Evolutionary conservation across 495 filamentous ascomycete species (phyloP), one percentile per base, ranked within the genome.

Genomic region (Neurospora tetrasperma): DNA sequence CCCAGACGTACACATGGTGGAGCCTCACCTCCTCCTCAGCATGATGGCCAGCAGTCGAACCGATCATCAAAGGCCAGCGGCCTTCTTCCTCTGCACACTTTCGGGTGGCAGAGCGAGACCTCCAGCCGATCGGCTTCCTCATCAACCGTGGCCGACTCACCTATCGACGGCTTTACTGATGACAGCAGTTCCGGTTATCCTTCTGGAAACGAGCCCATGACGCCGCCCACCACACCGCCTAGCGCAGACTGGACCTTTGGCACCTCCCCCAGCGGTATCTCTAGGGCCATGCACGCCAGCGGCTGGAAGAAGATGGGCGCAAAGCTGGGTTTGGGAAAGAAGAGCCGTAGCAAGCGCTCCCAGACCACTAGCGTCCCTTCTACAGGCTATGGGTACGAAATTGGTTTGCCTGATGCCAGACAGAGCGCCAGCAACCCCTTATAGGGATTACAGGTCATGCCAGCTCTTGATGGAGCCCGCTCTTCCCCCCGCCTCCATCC

Each of bases 271-370:
- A 83, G 74, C 76, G 85, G 78, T 83, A 84, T 84, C 79, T 91
- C 85, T 20, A 78, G 82, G 42, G 83, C 77, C 79, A 85, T 83
- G 75, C 81, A 84, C 79, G 79, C 82, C 83, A 88, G 83, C 73
- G 84, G 88, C 72, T 96, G 93, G 93, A 96, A 93, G 84, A 94
- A 93, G 82, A 91, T 95, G 88, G 89, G 91, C 11, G 89, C 89
- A 70, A 93, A 90, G 80, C 80, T 96, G 35, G 90, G 91, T 5
- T 89, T 92, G 78, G 88, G 89, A 73, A 89, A 88, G 79, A 90
- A 87, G 72, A 78, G 76, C 71, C 84, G 83, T 68, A 82, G 76
- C 59, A 79, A 80, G 59, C 83, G 82, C 14, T 72, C 75, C 16
- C 78, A 84, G 77, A 80, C 83, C 38, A 78, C 84, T 46, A 83